Conservation (phyloP, 306 rosid genomes). For the Sicyos baderoa region DNA sequence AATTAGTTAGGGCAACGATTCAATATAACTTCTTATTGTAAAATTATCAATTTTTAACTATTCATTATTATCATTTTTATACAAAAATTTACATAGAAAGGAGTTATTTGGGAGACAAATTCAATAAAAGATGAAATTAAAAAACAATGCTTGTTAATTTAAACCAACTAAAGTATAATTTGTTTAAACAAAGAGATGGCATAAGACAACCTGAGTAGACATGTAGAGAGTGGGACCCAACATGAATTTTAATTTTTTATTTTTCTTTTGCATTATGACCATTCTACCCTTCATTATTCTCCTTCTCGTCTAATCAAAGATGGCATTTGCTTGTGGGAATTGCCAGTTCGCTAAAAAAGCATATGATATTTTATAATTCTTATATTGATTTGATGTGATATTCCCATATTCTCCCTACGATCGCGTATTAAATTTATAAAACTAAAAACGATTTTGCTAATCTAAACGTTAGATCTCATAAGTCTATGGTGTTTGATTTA, state of each 20-base stretch:
- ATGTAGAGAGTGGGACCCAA: background rate
- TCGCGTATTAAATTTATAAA: background rate
- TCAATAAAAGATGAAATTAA: background rate
- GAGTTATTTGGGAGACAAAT: too few species aligned
- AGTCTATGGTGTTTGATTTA: background rate
- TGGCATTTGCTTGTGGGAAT: background rate
- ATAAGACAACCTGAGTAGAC: conserved; percentile 1
- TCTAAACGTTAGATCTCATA: background rate
- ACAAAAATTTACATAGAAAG: too few species aligned
- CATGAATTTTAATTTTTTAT: too few species aligned
- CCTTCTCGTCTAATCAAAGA: background rate
- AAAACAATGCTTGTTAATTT: background rate
- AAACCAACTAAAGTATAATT: conserved; percentile 3
- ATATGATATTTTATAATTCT: background rate
- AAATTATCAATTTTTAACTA: too few species aligned
- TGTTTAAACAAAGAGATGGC: background rate
- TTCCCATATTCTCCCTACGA: background rate
- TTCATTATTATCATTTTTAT: too few species aligned
- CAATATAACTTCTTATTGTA: too few species aligned
- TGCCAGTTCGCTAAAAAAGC: background rate
- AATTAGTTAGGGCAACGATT: too few species aligned
- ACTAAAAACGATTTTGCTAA: background rate
- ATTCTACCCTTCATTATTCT: background rate
- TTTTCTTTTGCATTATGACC: background rate
- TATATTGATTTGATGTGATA: conserved; percentile 10